Evolutionary conservation across 805 yeast species (phyloP).

Genomic region (Yarrowia sp.): DNA sequence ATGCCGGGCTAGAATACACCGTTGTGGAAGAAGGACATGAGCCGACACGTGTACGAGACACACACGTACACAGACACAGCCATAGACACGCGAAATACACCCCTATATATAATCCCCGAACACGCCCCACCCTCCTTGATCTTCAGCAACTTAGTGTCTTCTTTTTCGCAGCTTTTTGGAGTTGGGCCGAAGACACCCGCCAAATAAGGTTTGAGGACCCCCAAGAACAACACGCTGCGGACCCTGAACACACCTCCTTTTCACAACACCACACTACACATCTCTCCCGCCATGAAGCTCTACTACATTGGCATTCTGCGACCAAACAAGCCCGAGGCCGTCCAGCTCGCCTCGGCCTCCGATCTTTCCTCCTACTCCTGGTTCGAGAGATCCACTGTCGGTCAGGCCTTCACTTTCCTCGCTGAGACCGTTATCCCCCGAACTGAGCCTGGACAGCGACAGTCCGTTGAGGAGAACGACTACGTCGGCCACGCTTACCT

Average conservation of each 20-base stretch:
- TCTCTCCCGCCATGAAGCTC: slow-evolving; percentile 64
- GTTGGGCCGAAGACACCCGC: background rate
- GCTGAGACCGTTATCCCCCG: slow-evolving; percentile 86
- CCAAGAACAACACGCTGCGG: background rate
- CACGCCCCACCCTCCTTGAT: too few relatives aligned
- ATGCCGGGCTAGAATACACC: background rate
- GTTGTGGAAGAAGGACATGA: background rate
- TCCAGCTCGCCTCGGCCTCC: slow-evolving; percentile 75
- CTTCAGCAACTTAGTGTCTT: too few relatives aligned
- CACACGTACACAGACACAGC: background rate
- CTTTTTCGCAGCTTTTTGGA: background rate
- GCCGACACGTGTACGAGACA: background rate
- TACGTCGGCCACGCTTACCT: slow-evolving; percentile 91
- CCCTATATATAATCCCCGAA: too few relatives aligned
- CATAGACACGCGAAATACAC: background rate
- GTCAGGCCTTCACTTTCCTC: slow-evolving; percentile 93
- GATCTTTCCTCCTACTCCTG: slow-evolving; percentile 85
- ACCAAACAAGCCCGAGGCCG: slow-evolving; percentile 53
- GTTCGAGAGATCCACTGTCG: slow-evolving; percentile 78
- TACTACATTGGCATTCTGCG: slow-evolving; percentile 86
- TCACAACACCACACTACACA: slow-evolving; percentile 18
- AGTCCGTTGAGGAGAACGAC: slow-evolving; percentile 66
- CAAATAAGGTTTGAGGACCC: background rate
- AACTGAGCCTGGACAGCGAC: slow-evolving; percentile 87
- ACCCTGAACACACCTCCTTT: background rate